Percentiles rank a stretch among this genome's conserved stretches.
Conservation (phyloP, 306 rosid genomes). For the Rosa chinensis region DNA sequence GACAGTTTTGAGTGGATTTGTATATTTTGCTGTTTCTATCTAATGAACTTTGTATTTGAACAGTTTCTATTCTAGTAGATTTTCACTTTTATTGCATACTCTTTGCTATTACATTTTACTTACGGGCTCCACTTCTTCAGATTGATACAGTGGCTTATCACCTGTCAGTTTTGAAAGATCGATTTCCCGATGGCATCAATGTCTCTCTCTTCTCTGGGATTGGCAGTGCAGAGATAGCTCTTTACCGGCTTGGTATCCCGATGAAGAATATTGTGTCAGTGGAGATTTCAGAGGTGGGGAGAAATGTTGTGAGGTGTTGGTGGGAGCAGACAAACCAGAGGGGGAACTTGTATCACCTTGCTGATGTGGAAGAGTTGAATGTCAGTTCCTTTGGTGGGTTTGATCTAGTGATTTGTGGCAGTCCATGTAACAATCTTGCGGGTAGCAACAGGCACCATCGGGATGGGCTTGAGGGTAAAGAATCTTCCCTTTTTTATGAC, state of each 20-base stretch:
- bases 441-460: slow-evolving; percentile 84
- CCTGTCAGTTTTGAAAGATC: slow-evolving; percentile 69
- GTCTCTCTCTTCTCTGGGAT: slow-evolving; percentile 92
- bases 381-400: slow-evolving; percentile 64
- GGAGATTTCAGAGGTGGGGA: slow-evolving; percentile 34
- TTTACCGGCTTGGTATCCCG: slow-evolving; percentile 75
- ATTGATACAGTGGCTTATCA: slow-evolving; percentile 94
- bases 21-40: not conserved
- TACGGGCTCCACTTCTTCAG: slow-evolving; percentile 43
- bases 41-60: not conserved
- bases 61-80: not conserved
- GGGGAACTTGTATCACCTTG: slow-evolving; percentile 63
- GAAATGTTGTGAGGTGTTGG: slow-evolving; percentile 79
- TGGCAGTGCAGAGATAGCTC: slow-evolving; percentile 95
- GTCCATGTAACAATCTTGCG: slow-evolving; percentile 90
- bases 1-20: not conserved
- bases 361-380: slow-evolving; percentile 54
- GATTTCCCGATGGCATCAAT: slow-evolving; percentile 79
- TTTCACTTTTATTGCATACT: not conserved
- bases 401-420: slow-evolving; percentile 86
- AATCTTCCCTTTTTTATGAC: slow-evolving; percentile 75
- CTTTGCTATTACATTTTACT: slow-evolving; percentile 3
- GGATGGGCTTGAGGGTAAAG: slow-evolving; percentile 86
- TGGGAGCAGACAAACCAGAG: slow-evolving; percentile 96
- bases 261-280: slow-evolving; percentile 78